Base-by-base conservation (phyloP, 2,329 filamentous ascomycete species). In the Diplocarpon mali region DNA sequence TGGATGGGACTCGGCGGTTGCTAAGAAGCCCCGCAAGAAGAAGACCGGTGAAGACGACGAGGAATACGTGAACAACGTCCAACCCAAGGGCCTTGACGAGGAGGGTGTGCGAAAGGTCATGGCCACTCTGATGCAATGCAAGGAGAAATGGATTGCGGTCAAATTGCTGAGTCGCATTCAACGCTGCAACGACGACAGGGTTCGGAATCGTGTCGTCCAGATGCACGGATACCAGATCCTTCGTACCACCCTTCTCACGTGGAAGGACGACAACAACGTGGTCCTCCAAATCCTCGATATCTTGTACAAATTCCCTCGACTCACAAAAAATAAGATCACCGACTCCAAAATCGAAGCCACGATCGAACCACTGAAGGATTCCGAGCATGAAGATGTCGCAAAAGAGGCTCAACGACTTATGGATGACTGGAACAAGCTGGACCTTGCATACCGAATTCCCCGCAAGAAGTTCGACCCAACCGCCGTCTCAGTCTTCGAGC, bases 61-160 rank as follows among this genome's bases (percentile, higher is more conserved):
- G 61, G 90, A 95, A 60, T 96, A 96, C 60, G 83, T 95, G 64
- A 92, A 88, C 65, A 89, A 86, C 63, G 74, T 93, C 49, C 78
- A 90, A 62, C 80, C 85, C 41, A 85, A 80, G 59, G 79, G 76
- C 38, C 74, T 95, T 48, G 80, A 87, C 53, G 85, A 92, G 58
- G 78, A 83, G 47, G 86, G 84, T 51, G 87, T 93, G 49, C 86
- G 83, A 58, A 94, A 93, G 66, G 87, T 95, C 64, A 95, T 95
- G 87, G 89, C 90, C 17, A 83, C 88, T 42, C 77, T 98, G 47
- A 89, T 95, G 79, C 90, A 95, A 64, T 95, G 87, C 72, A 94
- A 95, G 66, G 92, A 98, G 71, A 95, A 95, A 66, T 98, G 92
- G 92, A 95, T 98, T 64, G 88, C 86, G 2, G 88, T 95, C 66